Evolutionary conservation across 805 yeast genomes (phyloP), one percentile per base, ranked within the genome.

Genomic region (Cyberlindnera samutprakarnensis): DNA sequence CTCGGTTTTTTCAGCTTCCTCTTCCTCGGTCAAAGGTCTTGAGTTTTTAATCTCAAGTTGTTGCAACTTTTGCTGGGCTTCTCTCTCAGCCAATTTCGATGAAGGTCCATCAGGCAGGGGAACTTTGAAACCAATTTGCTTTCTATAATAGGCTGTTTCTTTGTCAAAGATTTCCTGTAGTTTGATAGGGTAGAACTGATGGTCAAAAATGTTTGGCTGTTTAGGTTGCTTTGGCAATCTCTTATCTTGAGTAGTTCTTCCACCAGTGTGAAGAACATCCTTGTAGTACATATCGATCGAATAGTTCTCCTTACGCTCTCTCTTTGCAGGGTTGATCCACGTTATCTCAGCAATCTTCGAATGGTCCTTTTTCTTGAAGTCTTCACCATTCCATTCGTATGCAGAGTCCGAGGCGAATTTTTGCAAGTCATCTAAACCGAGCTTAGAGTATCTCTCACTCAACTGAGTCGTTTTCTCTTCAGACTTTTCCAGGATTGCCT

Each of bases 301-400:
- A 56, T 88, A 88, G 49, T 86, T 86, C 43, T 79, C 84, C 50
- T 80, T 81, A 43, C 92, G 68, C 53, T 81, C 92, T 60, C 92
- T 70, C 53, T 85, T 86, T 3, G 92, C 73, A 5, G 95, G 94
- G 36, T 83, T 78, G 43, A 88, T 78, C 90, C 94, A 84, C 15
- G 69, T 68, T 36, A 75, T 72, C 37, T 66, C 68, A 18, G 33
- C 18, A 24, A 69, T 61, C 10, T 68, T 66, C 18, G 66, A 57
- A n/a, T 62, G 57, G 4, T 61, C 56, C 45, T 78, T 78, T 59
- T 76, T 76, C 56, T 78, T 78, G 61, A 81, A 83, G 49, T 79
- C 80, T 42, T 80, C 77, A 29, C 94, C 94, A 54, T 83, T 78
- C 94, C 94, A 83, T 56, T 83, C 90, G 56, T 83, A 83, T 11